Evolutionary conservation across 176 grass and related monocot species (phyloP), one percentile per base, ranked within the genome.

Genomic region (Guadua angustifolia): DNA sequence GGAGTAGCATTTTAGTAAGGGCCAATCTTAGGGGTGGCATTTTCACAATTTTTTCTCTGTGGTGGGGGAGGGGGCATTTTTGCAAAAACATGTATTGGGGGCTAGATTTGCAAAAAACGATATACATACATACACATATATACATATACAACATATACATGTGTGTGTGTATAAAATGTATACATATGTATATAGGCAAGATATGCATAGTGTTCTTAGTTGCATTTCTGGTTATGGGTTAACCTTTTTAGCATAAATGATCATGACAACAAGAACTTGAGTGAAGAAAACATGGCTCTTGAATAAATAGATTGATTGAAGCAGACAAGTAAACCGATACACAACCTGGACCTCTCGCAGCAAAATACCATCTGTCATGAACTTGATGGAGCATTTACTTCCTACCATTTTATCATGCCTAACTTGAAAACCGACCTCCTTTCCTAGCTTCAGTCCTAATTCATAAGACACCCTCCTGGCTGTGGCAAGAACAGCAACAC

Each of bases 351-450:
- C 57, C 76, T 99, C 93, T 84, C 96, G 91, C 69, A 99, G 89
- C 80, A 99, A 90, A 91, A 99, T 99, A 52, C 96, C 96, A 87
- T 99, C 93, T 32, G 93, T 99, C 96, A 99, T 99, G 78, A 99
- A 99, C 86, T 99, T 99, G 81, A 99, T 99, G 39, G 83, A 94
- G 57, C 91, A 99, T 59, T 79, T 91, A 63, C 82, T 92, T 69
- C 96, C 96, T 29, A 99, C 90, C 83, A 82, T 51, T 79, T 90
- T 94, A 40, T 95, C 96, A 83, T 99, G 96, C 81, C 96, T 88
- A 84, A 99, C 96, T 91, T 99, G 93, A 94, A 99, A 99, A 76
- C 96, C 96, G 40, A 99, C 89, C 56, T 94, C 96, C 73, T 86
- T 94, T 79, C 96, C 96, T 40, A 99, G 82, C 57, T 65, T 82